phyloP scores from a whole-genome alignment of 2,329 filamentous ascomycete species.

The Alternaria sp. region DNA sequence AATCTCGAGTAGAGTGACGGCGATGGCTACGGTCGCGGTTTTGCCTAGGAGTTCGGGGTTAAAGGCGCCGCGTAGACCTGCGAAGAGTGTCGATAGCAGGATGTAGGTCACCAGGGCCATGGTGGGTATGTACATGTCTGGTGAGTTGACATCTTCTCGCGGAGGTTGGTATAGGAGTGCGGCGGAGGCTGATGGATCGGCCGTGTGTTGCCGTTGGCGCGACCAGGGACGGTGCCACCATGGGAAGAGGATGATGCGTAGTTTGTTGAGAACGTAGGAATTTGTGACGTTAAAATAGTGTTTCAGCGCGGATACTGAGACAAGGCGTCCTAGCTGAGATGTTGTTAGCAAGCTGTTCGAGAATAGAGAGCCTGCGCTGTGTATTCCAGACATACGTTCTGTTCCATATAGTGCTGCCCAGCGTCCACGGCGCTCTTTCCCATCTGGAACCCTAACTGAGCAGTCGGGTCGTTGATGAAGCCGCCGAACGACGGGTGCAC shows the following conservation, averaged over 20 bases:
- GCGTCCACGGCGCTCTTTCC: conserved; percentile 90
- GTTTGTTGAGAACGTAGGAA: conserved; percentile 91
- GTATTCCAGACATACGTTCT: conserved; percentile 71
- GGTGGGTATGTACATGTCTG: conserved; percentile 98
- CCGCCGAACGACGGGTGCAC: conserved; percentile 74
- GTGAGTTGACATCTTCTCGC: conserved; percentile 93
- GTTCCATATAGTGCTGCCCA: conserved; percentile 92
- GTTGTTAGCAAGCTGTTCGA: background rate
- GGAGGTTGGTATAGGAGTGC: conserved; percentile 74
- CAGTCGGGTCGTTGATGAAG: conserved; percentile 94
- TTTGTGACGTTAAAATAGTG: conserved; percentile 99
- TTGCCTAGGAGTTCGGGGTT: conserved; percentile 91
- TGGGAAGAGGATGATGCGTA: conserved; percentile 91
- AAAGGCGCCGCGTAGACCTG: conserved; percentile 88
- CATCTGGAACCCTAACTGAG: conserved; percentile 93
- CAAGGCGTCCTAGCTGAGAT: conserved; percentile 74
- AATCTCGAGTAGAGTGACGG: conserved; percentile 86
- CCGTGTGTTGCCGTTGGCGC: conserved; percentile 75
- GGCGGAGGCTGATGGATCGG: conserved; percentile 19
- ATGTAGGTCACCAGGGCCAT: conserved; percentile 99
- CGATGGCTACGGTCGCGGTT: conserved; percentile 82
- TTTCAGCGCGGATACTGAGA: conserved; percentile 91
- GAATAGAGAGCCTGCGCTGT: background rate
- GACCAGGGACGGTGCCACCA: conserved; percentile 99
- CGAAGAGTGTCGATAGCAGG: conserved; percentile 86